These are phyloP conservation scores for Ophiosphaerella herpotricha DNA, from an alignment of 2,329 filamentous ascomycete genomes.

Conservation along the genomic window DNA sequence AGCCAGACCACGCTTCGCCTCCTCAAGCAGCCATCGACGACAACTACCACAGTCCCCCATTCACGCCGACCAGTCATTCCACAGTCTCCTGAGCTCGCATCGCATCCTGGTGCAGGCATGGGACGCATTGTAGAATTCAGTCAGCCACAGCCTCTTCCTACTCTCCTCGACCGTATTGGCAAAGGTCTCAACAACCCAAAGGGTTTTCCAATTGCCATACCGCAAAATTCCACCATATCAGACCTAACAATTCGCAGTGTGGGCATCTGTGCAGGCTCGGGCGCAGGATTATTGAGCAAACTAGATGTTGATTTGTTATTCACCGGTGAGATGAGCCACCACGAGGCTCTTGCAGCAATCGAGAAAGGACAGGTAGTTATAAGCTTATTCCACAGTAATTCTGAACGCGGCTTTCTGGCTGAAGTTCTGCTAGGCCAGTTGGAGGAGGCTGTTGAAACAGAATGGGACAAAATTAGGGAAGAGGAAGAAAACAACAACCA, in stretches of 20 bases:
- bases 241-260: conserved; percentile 68
- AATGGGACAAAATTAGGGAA: conserved; percentile 57
- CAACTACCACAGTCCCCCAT: conserved; percentile 45
- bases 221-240: conserved; percentile 60
- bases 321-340: conserved; percentile 91
- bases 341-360: conserved; percentile 84
- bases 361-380: conserved; percentile 84
- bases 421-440: conserved; percentile 71
- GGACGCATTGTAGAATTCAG: conserved; percentile 64
- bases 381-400: conserved; percentile 90
- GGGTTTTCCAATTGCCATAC: conserved; percentile 66
- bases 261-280: conserved; percentile 88
- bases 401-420: conserved; percentile 80
- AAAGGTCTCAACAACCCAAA: conserved; percentile 68
- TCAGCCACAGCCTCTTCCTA: conserved; percentile 56
- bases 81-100: conserved; percentile 45
- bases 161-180: conserved; percentile 66
- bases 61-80: conserved; percentile 60
- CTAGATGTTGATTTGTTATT: conserved; percentile 78
- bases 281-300: conserved; percentile 73
- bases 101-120: conserved; percentile 60
- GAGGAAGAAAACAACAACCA: conserved; percentile 48
- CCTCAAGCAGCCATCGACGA: conserved; percentile 27
- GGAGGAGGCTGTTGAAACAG: conserved; percentile 60
- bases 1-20: conserved; percentile 48